Percentiles rank a stretch among this genome's conserved stretches.
phyloP scores from a whole-genome alignment of 108 stramenopile species.

The Stephanodiscus minutulus region DNA sequence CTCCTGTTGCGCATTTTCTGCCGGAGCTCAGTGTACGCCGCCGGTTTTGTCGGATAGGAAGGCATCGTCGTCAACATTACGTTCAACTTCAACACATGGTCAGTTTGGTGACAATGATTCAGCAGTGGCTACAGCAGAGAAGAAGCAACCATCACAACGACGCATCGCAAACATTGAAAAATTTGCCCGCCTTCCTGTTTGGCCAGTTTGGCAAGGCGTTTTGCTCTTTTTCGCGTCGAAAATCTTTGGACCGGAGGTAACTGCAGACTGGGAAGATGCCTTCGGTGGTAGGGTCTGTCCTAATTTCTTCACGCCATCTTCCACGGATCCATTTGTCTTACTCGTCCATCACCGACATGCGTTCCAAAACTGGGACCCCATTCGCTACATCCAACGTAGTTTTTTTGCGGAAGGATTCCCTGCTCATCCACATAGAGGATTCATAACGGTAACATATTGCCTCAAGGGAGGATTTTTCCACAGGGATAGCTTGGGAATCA shows the following conservation, averaged over 20 bases:
- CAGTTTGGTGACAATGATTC: not conserved
- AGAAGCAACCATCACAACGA: slow-evolving; percentile 12
- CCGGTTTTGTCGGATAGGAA: not conserved
- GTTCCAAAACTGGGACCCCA: slow-evolving; percentile 71
- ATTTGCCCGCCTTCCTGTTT: slow-evolving; percentile 73
- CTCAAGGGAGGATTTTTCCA: slow-evolving; percentile 82
- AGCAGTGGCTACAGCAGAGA: not conserved
- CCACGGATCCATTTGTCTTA: slow-evolving; percentile 79
- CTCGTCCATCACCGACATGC: slow-evolving; percentile 86
- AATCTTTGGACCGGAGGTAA: slow-evolving; percentile 52
- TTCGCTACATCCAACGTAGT: slow-evolving; percentile 59
- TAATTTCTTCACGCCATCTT: slow-evolving; percentile 58
- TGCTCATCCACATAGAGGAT: slow-evolving; percentile 87
- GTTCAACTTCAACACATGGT: not conserved
- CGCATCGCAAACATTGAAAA: slow-evolving; percentile 50
- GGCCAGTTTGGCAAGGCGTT: slow-evolving; percentile 81
- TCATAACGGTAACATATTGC: slow-evolving; percentile 80
- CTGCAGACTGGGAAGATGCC: slow-evolving; percentile 57
- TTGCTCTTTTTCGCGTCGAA: slow-evolving; percentile 61
- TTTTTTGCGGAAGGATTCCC: slow-evolving; percentile 89
- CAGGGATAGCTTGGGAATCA: slow-evolving; percentile 75
- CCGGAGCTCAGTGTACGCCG: not conserved
- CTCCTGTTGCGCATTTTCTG: not conserved
- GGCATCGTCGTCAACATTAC: not conserved
- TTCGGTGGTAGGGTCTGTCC: slow-evolving; percentile 81